A percentile compares a stretch with the other conserved stretches of the same genome.
Evolutionary conservation across 768 basidiomycete species (phyloP).

Genomic region (Hericium rajendrae): DNA sequence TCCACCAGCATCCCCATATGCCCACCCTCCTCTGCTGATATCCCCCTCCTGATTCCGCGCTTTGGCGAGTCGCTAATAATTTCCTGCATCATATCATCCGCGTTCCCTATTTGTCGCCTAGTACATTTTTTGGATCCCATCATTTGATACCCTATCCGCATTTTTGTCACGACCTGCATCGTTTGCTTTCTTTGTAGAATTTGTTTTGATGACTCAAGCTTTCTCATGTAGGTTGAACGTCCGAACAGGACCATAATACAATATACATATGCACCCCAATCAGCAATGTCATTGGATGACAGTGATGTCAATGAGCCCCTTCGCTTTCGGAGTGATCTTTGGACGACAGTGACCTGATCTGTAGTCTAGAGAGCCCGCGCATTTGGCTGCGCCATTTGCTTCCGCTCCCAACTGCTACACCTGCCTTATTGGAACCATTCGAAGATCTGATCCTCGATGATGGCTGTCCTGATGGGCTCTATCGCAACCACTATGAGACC

Average conservation of each 20-base stretch:
- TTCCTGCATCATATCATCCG: background rate
- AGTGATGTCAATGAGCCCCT: no score
- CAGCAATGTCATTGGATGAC: no score
- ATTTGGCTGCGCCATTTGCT: background rate
- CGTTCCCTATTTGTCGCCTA: background rate
- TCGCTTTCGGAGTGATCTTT: no score
- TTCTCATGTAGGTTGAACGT: background rate
- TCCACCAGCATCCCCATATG: no score
- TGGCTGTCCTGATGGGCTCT: no score
- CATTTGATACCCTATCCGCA: background rate
- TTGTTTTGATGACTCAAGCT: background rate
- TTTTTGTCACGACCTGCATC: background rate
- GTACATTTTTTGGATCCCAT: background rate
- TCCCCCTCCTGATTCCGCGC: background rate
- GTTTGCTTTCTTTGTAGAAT: background rate
- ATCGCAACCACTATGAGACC: no score
- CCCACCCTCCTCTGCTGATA: background rate
- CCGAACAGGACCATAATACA: no score
- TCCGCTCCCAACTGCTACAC: background rate
- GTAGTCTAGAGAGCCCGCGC: no score
- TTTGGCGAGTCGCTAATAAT: background rate
- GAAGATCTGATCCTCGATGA: background rate
- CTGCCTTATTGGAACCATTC: background rate
- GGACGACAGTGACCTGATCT: no score
- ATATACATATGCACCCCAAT: no score